Evolutionary conservation across 305 asterid genomes (phyloP).

Genomic region (Rubia tinctorum): DNA sequence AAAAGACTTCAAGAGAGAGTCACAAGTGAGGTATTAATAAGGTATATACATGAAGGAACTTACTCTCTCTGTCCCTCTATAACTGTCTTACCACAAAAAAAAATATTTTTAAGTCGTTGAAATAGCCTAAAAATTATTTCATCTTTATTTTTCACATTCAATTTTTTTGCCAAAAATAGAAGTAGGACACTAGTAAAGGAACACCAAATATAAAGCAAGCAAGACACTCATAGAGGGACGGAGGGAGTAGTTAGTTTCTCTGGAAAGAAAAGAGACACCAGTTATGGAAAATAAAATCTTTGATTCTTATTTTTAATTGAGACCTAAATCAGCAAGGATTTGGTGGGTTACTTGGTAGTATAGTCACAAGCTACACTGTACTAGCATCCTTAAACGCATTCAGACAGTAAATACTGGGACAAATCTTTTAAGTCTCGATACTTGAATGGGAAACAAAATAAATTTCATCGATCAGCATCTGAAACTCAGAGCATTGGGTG

Average conservation of each 20-base stretch:
- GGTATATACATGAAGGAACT: conserved; percentile 1
- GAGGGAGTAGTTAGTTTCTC: not conserved
- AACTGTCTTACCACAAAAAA: no score
- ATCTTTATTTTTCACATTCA: no score
- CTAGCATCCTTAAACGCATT: not conserved
- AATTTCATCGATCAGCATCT: not conserved
- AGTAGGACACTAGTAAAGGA: no score
- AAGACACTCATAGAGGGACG: no score
- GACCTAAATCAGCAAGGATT: not conserved
- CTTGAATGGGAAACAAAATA: not conserved
- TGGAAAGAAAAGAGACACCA: not conserved
- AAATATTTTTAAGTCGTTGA: no score
- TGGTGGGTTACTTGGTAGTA: not conserved
- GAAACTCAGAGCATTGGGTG: not conserved
- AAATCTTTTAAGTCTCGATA: not conserved
- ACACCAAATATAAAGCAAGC: no score
- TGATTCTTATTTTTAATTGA: not conserved
- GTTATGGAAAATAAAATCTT: not conserved
- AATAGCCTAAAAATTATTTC: no score
- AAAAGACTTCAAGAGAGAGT: not conserved
- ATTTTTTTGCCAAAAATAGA: no score
- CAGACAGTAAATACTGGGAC: not conserved
- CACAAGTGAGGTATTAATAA: not conserved
- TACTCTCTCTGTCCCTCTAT: no score
- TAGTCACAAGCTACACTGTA: not conserved